Evolutionary conservation across 257 asterid species (phyloP), one percentile per base, ranked within the genome.

Genomic region (Scutellaria galericulata): DNA sequence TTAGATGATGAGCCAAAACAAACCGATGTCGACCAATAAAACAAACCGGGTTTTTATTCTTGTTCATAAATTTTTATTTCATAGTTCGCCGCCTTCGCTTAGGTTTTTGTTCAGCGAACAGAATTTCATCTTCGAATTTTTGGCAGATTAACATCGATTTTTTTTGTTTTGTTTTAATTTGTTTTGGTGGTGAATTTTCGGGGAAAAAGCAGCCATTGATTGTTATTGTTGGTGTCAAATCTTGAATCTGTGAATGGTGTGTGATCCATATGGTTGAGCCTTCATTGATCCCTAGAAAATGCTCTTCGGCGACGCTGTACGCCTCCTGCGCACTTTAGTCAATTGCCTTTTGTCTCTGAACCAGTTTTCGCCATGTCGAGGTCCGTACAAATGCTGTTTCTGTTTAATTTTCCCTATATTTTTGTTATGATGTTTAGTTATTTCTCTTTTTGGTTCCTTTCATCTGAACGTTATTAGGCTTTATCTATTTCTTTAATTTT

Each of bases 351-450:
- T 59, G 46, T 60, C 45, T 65, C 77, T 3, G 50, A 5, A 14
- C 70, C 77, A 44, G 46, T 56, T 75, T 75, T 75, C 79, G 71
- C 75, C 83, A 82, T 85, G 89, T 80, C 74, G 69, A 85, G 86
- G 89, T 85, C 65, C 66, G 80, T 70, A 7, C 35, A n/a, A 22
- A 27, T 37, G 14, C n/a, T 12, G 54, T 68, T 18, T 73, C 44
- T 56, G 24, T 44, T n/a, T 37, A 22, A 8, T 5, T 2, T 7
- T 12, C 31, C 5, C 18, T 27, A 10, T 13, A 31, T 7, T 22
- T 13, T 48, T 45, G 31, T 66, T 66, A 11, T 31, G 37, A 1
- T 31, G 37, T 31, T 31, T 31, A 4, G 37, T 6, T 65, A 18
- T 67, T 40, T 40, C 58, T n/a, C 9, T 40, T 50, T 75, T 4